A percentile compares a stretch with the other conserved stretches of the same genome.
These are phyloP conservation scores for Stachybotrys chlorohalonatus DNA, from an alignment of 2,329 filamentous ascomycete genomes.

Conservation along the genomic window DNA sequence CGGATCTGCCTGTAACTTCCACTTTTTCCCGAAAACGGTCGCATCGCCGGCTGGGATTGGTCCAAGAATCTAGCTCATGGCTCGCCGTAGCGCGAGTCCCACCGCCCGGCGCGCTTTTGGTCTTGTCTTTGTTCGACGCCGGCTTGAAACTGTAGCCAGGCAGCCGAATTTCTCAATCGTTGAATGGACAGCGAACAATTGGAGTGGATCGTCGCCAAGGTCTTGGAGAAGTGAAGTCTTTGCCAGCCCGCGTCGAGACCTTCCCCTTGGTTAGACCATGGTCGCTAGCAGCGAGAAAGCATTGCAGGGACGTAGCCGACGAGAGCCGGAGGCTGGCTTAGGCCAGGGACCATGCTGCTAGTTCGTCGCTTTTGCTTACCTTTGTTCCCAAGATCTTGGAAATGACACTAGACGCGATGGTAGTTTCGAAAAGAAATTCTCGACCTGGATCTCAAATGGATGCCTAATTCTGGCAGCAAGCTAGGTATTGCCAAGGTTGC, in stretches of 20 bases:
- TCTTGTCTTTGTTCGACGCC: neutral
- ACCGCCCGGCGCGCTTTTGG: neutral
- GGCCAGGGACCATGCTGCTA: neutral
- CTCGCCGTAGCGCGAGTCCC: neutral
- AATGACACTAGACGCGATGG: neutral
- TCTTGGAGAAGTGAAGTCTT: neutral
- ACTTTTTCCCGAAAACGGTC: neutral
- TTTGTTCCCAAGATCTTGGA: neutral
- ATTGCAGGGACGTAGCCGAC: too few relatives aligned
- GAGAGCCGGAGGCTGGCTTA: neutral
- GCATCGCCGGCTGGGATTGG: neutral
- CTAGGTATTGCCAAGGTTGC: neutral
- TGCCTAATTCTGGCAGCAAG: neutral
- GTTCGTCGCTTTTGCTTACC: neutral
- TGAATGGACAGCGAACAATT: conserved; percentile 11
- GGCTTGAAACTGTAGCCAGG: conserved; percentile 9
- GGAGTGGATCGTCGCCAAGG: neutral
- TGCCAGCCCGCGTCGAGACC: too few relatives aligned
- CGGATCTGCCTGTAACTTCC: neutral
- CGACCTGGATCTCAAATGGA: neutral
- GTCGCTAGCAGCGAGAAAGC: too few relatives aligned
- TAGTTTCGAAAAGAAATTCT: neutral
- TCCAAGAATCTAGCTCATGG: neutral
- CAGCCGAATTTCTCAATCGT: conserved; percentile 18
- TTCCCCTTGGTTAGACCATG: too few relatives aligned